Base-by-base conservation (phyloP, 1,139 yeast genomes). In the Hemisphaericaspora xylofermentans region DNA sequence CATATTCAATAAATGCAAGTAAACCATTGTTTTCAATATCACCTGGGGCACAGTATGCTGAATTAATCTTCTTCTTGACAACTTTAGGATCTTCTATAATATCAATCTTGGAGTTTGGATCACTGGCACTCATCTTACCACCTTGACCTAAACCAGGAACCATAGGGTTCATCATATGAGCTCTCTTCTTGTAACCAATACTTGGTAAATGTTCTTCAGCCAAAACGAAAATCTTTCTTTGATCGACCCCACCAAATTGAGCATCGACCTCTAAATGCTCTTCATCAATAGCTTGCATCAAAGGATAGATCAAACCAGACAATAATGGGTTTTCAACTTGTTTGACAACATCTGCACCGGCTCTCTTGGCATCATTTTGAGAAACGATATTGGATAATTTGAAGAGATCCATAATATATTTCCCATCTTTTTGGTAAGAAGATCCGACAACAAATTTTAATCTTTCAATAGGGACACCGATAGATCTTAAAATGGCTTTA, bases 261-360 rank as follows among this genome's bases (percentile, higher is more conserved):
- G 81, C 96, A 64, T 94, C 99, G 29, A 82, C 91, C 26, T 73
- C 85, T 58, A 94, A 78, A 64, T 84, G 84, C 58, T 94, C 85
- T 68, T 94, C 99, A 64, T 94, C 99, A 47, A 94, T 77, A 2
- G 98, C 97, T 70, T 94, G 99, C 98, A 94, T 93, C 59, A 94
- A 79, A 41, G 99, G 99, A 66, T 94, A 94, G 55, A 94, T 88
- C 63, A 94, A 78, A 4, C 98, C 98, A 26, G 95, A 84, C 49
- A 94, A 78, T 51, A 91, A 77, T 27, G 98, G 98, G 64, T 89
- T 89, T 35, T 88, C 82, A 40, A 91, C 97, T 70, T 94, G 98
- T 65, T 94, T 94, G 49, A 94, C 99, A 43, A 94, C 99, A 66
- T 94, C 99, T 12, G 99, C 98, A 61, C 99, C 99, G 1, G 99